Evolutionary conservation across 768 basidiomycete genomes (phyloP).

Genomic region (Podaxis rugospora): DNA sequence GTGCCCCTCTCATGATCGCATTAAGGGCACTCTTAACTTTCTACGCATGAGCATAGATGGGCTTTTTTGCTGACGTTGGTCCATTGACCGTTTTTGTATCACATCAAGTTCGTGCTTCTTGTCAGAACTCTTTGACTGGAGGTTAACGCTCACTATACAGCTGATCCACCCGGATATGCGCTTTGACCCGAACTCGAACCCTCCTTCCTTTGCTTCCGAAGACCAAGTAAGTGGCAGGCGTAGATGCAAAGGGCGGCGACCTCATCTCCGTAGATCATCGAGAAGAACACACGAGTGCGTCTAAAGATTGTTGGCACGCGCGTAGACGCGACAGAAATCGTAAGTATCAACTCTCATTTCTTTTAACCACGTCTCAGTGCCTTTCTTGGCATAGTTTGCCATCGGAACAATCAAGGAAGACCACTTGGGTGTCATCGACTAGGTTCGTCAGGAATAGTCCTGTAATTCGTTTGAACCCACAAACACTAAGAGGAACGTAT

Average conservation of each 20-base stretch:
- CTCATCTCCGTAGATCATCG: conserved; percentile 63
- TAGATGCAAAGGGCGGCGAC: background rate
- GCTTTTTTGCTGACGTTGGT: conserved; percentile 96
- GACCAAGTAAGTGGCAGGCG: conserved; percentile 54
- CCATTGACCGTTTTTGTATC: conserved; percentile 94
- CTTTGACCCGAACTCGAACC: conserved; percentile 95
- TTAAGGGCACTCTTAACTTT: background rate
- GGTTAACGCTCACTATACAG: conserved; percentile 32
- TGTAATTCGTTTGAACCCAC: no score
- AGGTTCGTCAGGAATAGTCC: conserved; percentile 4
- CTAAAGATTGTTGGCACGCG: conserved; percentile 98
- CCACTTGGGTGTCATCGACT: conserved; percentile 91
- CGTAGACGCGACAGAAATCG: conserved; percentile 97
- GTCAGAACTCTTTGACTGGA: background rate
- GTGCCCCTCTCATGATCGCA: conserved; percentile 18
- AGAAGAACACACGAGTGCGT: conserved; percentile 88
- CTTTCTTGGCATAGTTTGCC: conserved; percentile 63
- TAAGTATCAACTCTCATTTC: conserved; percentile 33
- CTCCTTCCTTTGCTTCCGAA: conserved; percentile 92
- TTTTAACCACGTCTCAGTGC: background rate
- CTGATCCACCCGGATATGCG: conserved; percentile 92
- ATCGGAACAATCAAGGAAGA: conserved; percentile 99
- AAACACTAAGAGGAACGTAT: no score
- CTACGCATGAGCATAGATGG: conserved; percentile 61
- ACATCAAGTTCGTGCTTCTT: conserved; percentile 64